These are phyloP conservation scores for Eimeria tenella DNA, from an alignment of 169 alveolate genomes.

Conservation along the genomic window DNA sequence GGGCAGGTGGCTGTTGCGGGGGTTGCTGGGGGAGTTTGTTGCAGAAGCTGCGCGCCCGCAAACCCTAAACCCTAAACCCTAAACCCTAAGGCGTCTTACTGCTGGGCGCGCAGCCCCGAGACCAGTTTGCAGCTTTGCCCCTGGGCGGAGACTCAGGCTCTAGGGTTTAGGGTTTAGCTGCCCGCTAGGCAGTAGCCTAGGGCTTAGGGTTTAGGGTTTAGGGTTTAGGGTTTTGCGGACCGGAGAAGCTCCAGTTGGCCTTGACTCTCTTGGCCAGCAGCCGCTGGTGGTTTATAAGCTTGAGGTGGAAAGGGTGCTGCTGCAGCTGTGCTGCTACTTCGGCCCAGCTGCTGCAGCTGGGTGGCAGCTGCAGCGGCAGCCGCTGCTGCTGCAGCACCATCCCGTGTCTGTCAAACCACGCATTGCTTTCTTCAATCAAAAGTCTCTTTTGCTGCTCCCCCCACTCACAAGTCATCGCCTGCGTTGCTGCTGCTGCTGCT, in stretches of 20 bases:
- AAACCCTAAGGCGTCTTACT: too few species aligned
- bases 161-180: too few species aligned
- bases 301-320: slow-evolving; percentile 36
- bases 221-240: background rate
- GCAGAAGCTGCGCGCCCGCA: slow-evolving; percentile 1
- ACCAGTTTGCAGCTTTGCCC: too few species aligned
- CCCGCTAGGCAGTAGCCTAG: background rate
- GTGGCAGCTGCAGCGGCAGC: slow-evolving; percentile 66
- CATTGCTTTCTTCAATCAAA: slow-evolving; percentile 31
- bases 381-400: slow-evolving; percentile 52
- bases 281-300: slow-evolving; percentile 23
- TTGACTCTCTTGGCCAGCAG: slow-evolving; percentile 25
- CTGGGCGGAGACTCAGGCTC: background rate
- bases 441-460: slow-evolving; percentile 46
- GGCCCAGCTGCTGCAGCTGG: slow-evolving; percentile 6
- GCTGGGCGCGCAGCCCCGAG: too few species aligned
- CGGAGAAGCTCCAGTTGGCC: slow-evolving; percentile 37
- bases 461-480: slow-evolving; percentile 42
- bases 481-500: background rate
- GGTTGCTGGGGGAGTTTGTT: slow-evolving; percentile 8
- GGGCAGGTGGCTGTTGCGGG: slow-evolving; percentile 40
- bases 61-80: slow-evolving; percentile 37
- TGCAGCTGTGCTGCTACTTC: slow-evolving; percentile 50
- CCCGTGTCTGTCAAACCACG: slow-evolving; percentile 20
- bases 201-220: background rate